Percentiles rank a stretch among this genome's conserved stretches.
Evolutionary conservation across 2,329 filamentous ascomycete species (phyloP).

Genomic region (Botrytis fabae): DNA sequence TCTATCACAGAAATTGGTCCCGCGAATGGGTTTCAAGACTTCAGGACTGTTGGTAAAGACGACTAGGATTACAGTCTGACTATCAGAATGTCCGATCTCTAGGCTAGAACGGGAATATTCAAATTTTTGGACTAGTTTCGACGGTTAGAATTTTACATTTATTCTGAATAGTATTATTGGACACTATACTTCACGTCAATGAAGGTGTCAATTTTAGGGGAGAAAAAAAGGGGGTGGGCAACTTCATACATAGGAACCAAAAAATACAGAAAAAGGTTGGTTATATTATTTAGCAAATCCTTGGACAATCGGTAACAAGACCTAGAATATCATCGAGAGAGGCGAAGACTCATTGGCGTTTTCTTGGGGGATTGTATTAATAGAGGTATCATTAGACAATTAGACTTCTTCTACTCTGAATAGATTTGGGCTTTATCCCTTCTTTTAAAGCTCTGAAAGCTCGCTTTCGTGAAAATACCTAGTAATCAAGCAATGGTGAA

Average conservation of each 20-base stretch:
- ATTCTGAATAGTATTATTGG: not conserved
- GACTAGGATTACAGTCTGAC: not conserved
- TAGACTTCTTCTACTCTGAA: not conserved
- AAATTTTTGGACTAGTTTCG: no score
- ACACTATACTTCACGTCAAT: not conserved
- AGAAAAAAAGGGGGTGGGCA: not conserved
- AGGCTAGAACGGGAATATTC: not conserved
- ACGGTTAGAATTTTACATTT: not conserved
- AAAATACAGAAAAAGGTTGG: not conserved
- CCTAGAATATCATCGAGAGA: not conserved
- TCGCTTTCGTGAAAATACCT: not conserved
- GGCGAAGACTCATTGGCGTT: not conserved
- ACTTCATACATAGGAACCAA: not conserved
- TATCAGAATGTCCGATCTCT: not conserved
- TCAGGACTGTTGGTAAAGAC: not conserved
- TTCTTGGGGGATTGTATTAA: not conserved
- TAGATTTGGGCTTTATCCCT: not conserved
- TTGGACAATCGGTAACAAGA: not conserved
- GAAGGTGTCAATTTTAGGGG: not conserved
- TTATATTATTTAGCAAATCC: not conserved
- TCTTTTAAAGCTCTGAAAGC: rapidly evolving
- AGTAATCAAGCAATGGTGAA: not conserved
- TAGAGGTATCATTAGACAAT: not conserved
- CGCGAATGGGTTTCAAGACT: not conserved
- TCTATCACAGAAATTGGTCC: rapidly evolving